phyloP scores from a whole-genome alignment of 2,329 filamentous ascomycete species.

The Cercospora zeae-maydis region DNA sequence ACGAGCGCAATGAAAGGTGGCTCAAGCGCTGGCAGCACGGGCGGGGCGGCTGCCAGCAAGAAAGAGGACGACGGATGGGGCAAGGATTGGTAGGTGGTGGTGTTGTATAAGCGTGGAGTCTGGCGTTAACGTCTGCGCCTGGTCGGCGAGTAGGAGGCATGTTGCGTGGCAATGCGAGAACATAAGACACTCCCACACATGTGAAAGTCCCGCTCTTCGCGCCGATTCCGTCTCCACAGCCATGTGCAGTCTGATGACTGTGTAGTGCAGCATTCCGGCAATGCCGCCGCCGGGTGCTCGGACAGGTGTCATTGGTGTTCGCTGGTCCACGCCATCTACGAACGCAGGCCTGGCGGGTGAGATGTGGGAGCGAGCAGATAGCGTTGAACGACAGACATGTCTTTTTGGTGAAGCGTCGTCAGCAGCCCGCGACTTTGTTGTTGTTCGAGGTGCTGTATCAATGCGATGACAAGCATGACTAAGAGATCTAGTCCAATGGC shows the following conservation, averaged over 20 bases:
- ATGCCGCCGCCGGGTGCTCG: not conserved
- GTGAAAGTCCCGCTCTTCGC: not conserved
- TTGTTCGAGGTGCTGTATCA: too few relatives aligned
- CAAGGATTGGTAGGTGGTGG: constrained; percentile 41
- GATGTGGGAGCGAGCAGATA: too few relatives aligned
- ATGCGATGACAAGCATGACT: not conserved
- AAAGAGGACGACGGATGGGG: constrained; percentile 58
- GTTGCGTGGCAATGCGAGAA: not conserved
- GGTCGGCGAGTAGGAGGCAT: not conserved
- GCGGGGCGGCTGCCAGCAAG: constrained; percentile 34
- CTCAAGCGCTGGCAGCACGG: constrained; percentile 24
- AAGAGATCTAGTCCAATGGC: not conserved
- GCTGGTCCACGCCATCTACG: not conserved
- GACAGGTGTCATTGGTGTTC: not conserved
- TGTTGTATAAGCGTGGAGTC: constrained; percentile 19
- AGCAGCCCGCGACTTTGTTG: too few relatives aligned
- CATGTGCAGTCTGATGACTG: not conserved
- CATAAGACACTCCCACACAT: not conserved
- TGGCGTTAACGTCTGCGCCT: constrained; percentile 14
- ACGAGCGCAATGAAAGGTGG: constrained; percentile 59
- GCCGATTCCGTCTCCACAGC: not conserved
- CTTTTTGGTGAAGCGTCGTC: not conserved
- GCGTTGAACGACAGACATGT: too few relatives aligned
- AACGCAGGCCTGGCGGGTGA: not conserved
- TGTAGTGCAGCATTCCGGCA: not conserved